Evolutionary conservation across 2,329 filamentous ascomycete genomes (phyloP), one percentile per base, ranked within the genome.

Genomic region (Sphaerulina musiva): DNA sequence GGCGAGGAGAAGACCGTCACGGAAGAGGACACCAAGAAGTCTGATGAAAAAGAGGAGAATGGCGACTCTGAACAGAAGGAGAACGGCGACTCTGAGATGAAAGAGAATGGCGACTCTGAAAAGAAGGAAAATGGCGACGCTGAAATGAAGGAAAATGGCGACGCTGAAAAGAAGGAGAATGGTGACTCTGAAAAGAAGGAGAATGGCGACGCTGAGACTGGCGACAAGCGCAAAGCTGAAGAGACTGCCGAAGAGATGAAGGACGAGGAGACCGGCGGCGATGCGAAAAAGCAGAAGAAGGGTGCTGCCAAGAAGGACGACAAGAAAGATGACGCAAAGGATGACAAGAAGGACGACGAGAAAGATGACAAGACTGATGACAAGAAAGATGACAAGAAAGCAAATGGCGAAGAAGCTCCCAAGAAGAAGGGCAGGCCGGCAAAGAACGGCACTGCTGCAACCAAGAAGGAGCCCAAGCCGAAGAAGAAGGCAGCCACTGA

Each of bases 401-500:
- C 69, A 63, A 67, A 57, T 47, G 65, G 65, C 46, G 64, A 68
- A 49, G 61, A 64, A 32, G 65, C 67, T 14, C 69, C 70, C 51
- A 70, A 71, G 65, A 71, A 71, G 67, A 68, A 69, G 58, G 74
- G 74, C 41, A 69, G 73, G 42, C 72, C 74, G 32, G 74, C 73
- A 57, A 72, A 72, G 58, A 64, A 64, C 48, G 62, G 63, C 41
- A 56, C 62, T 34, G 61, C 63, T 23, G 55, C 58, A 40, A 56
- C 62, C 20, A 71, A 74, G 66, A 73, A 72, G 53, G 69, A 64
- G 36, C 48, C 47, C 17, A 67, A 73, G 62, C 74, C 76, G 67
- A 76, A 77, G 68, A 72, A 69, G 59, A 73, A 73, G 62, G 74
- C 76, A 34, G 75, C 76, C 9, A 78, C 76, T 31, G 75, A 71